Percentiles rank a stretch among this genome's conserved stretches.
These are phyloP conservation scores for Spiraea crenata DNA, from an alignment of 331 rosid species.

Conservation along the genomic window DNA sequence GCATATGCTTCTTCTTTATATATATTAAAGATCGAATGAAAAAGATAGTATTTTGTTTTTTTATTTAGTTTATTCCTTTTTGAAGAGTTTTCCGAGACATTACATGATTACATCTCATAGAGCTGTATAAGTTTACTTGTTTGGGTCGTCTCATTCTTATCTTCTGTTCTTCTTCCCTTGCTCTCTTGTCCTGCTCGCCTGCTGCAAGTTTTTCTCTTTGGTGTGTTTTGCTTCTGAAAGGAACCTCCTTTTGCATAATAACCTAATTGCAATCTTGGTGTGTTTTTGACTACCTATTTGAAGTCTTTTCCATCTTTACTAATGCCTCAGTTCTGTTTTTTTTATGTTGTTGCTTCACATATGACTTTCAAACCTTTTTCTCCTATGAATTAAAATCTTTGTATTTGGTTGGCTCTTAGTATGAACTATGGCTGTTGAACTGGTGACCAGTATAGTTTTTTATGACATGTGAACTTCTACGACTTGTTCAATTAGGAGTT, in stretches of 20 bases:
- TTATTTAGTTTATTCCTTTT: neutral
- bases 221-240: neutral
- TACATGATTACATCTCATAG: neutral
- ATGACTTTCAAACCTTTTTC: neutral
- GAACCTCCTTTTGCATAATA: neutral
- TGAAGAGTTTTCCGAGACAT: neutral
- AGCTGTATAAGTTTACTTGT: slow-evolving; percentile 13
- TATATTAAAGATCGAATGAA: too few relatives aligned
- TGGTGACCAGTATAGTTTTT: neutral
- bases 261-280: too few relatives aligned
- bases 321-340: neutral
- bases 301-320: neutral
- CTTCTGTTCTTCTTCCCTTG: slow-evolving; percentile 1
- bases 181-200: slow-evolving; percentile 5
- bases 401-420: neutral
- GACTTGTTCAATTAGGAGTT: neutral
- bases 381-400: neutral
- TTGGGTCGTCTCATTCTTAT: slow-evolving; percentile 13
- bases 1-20: too few relatives aligned
- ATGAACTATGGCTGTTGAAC: neutral
- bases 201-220: slow-evolving; percentile 18
- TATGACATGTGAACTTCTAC: neutral
- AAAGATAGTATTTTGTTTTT: too few relatives aligned
- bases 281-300: neutral
- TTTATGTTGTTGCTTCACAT: neutral